Base-by-base conservation (phyloP, 208 protist species). In the Leishmania lainsoni region DNA sequence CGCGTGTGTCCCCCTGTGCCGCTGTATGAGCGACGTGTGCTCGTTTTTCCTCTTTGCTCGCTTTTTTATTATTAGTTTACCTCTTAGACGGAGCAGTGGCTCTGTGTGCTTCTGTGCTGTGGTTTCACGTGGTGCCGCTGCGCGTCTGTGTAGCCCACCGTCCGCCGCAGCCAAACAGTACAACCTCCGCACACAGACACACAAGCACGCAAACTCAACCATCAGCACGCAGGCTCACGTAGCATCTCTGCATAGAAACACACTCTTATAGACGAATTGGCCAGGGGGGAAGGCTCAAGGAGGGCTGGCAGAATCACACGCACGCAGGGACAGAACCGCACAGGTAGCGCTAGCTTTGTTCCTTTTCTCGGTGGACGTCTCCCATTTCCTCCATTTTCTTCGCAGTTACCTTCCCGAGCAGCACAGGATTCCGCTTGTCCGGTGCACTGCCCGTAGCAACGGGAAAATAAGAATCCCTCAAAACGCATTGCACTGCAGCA, bases 181-280 rank as follows among this genome's bases (percentile, higher is more conserved):
- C 35, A 63, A 16, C 12, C 72, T 76, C 32, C 22, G 2, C n/a
- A 63, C 69, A 56, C 45, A 77, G 2, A 56, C 48, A 61, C 70
- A 49, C 48, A 56, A n/a, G 51, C 70, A 49, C 56, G n/a, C 54
- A 78, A 59, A 39, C 49, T 17, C 71, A 82, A 39, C 35, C 22
- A 69, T 32, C 16, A 10, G 68, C 49, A 52, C 63, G 66, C 79
- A 52, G 17, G 68, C 42, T 52, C 56, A 54, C 42, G 39, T 26
- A 54, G 16, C 29, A 39, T 14, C 5, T n/a, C 71, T 29, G n/a
- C 51, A 75, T 75, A 75, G 71, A 75, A 49, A 63, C 52, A 73
- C 45, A 35, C 17, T 29, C 12, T 16, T 20, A 73, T 73, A 73
- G 68, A 73, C 39, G 20, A 49, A 52, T 26, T 35, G 42, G 26